Base-by-base conservation (phyloP, 2,329 filamentous ascomycete species). In the Xylariaceae sp. region DNA sequence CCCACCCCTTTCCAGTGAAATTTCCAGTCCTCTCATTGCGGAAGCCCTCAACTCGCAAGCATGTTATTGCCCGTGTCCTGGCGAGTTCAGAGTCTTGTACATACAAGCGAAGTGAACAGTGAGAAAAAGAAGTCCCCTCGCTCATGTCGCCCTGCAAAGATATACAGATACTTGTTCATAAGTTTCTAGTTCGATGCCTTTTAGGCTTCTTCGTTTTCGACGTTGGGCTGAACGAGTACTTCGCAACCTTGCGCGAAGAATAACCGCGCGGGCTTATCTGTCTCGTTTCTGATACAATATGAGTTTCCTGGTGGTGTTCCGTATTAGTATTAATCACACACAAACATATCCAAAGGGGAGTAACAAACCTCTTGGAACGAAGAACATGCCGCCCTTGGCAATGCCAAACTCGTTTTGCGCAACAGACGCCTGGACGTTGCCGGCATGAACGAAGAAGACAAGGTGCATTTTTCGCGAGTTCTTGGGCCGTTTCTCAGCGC, bases 381-480 rank as follows among this genome's bases (percentile, higher is more conserved):
- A 92, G 82, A 90, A 97, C 73, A 92, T 88, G 56, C 93, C 93
- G 47, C 93, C 92, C 67, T 89, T 91, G 44, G 87, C 86, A 64
- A 96, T 92, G 58, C 88, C 86, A 72, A 99, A 97, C 62, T 81
- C 78, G 23, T 83, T 88, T 64, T 89, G 84, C 65, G 88, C 85
- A 52, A 96, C 83, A 34, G 85, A 88, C 17, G 96, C 92, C 65
- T 86, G 80, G 17, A 97, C 91, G 64, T 88, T 86, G 18, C 94
- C 94, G 50, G 84, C 82, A 67, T 91, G 88, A 35, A 99, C 88
- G 68, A 96, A 97, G 74, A 97, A 97, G 1, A 89, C 87, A 88
- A 99, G 94, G 71, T 97, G 92, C 90, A 97, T 97, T 77, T 89
- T 92, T 63, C 93, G 83, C 41, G 89, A 89, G 74, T 97, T 97